A percentile compares a stretch with the other conserved stretches of the same genome.
Conservation (phyloP, 805 yeast species). For the Schwanniomyces polymorphus region DNA sequence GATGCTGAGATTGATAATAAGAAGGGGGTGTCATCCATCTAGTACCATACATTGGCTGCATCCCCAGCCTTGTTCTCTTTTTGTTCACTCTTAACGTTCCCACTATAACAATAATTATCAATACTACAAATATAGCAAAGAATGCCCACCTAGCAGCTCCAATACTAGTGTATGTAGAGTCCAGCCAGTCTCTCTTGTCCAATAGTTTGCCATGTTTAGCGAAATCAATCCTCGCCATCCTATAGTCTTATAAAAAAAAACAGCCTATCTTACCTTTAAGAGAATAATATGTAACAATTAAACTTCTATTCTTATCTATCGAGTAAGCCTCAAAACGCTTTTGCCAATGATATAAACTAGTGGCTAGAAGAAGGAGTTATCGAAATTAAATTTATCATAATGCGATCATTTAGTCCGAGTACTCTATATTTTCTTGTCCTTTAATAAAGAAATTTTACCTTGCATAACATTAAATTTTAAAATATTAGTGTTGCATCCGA, state of each 20-base stretch:
- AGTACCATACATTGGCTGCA: slow-evolving; percentile 69
- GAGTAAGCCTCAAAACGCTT: neutral
- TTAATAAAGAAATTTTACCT: no score
- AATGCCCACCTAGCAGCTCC: slow-evolving; percentile 62
- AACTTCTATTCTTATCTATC: neutral
- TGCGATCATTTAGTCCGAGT: no score
- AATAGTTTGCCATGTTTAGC: neutral
- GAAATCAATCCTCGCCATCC: slow-evolving; percentile 1
- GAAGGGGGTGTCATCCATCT: slow-evolving; percentile 88
- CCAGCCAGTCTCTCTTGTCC: slow-evolving; percentile 15
- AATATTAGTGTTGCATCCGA: neutral
- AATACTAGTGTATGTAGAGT: slow-evolving; percentile 5
- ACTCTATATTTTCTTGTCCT: no score
- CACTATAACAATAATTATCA: slow-evolving; percentile 45
- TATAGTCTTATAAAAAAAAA: neutral
- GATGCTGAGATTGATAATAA: slow-evolving; percentile 64
- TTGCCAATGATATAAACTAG: neutral
- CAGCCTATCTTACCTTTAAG: neutral
- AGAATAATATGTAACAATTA: neutral
- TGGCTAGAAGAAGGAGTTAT: neutral
- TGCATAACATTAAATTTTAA: neutral
- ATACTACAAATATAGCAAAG: slow-evolving; percentile 58
- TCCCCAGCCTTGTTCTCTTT: slow-evolving; percentile 48
- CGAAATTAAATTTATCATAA: neutral
- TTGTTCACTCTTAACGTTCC: slow-evolving; percentile 57